Base-by-base conservation (phyloP, 202 grass and related monocot species). In the Digitaria exilis region DNA sequence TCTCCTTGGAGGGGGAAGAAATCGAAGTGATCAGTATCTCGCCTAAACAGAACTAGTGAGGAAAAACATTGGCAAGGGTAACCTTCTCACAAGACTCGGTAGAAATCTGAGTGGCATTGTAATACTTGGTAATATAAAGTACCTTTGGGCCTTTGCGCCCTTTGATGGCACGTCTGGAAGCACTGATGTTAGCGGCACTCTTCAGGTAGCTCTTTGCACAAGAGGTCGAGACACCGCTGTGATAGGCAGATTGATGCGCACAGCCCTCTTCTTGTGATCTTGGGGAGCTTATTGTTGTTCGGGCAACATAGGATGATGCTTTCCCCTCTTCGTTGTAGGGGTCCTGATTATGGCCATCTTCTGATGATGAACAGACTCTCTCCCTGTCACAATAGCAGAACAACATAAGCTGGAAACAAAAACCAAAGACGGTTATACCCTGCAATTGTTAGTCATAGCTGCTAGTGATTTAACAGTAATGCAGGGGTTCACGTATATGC, bases 341-440 rank as follows among this genome's bases (percentile, higher is more conserved):
- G 9, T 81, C 77, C 37, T 93, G 66, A 57, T 55, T 35, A 45
- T 52, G 74, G 63, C 64, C 68, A 52, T 73, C 73, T 78, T 82
- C 84, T 87, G 86, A 64, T 57, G 50, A 75, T 58, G 51, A 75
- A 65, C 83, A 88, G 65, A 98, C 83, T 80, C 96, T 92, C 87
- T 95, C 92, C 75, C 96, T 98, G 60, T 85, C 82, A 80, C 45
- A 76, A 71, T 25, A 56, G 76, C 57, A 64, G 59, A 65, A 56
- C 32, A 29, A 75, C 5, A 77, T 52, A 75, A 78, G 56, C 24
- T 54, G 46, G 28, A 45, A 28, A 17, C 58, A 71, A 29, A 73
- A 80, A 59, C 1, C 62, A 54, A 49, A 51, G 21, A 41, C 64
- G 57, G 42, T 62, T 64, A 13, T 37, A 71, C 42, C 76, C 50